These are phyloP conservation scores for Arthrobotrys iridis DNA, from an alignment of 2,329 filamentous ascomycete species.

Conservation along the genomic window DNA sequence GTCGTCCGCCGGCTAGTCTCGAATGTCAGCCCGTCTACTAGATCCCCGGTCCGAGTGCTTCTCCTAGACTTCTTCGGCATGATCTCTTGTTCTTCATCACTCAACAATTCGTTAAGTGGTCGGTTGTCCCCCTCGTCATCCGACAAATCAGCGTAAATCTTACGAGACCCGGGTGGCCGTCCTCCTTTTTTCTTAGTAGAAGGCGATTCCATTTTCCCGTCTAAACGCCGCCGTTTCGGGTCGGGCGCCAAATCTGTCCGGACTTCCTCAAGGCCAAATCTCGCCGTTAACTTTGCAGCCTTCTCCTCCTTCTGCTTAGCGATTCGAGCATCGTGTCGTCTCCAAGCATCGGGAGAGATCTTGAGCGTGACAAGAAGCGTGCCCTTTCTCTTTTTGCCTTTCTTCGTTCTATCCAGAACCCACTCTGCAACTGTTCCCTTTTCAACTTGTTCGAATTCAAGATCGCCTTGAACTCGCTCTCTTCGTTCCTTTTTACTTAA, in stretches of 20 bases:
- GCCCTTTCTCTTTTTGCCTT: conserved; percentile 38
- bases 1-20: conserved; percentile 27
- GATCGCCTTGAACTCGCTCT: conserved; percentile 43
- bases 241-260: conserved; percentile 43
- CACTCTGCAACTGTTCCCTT: conserved; percentile 36
- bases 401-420: conserved; percentile 47
- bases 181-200: conserved; percentile 27
- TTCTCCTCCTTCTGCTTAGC: conserved; percentile 47
- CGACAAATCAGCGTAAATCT: conserved; percentile 19
- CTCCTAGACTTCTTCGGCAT: conserved; percentile 52
- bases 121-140: conserved; percentile 34
- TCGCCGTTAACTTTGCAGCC: conserved; percentile 35
- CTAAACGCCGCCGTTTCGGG: conserved; percentile 36
- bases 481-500: conserved; percentile 36
- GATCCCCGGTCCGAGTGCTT: conserved; percentile 46
- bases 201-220: not conserved
- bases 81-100: conserved; percentile 42
- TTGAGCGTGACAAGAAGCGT: conserved; percentile 31
- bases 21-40: conserved; percentile 49
- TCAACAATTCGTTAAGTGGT: conserved; percentile 19
- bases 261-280: conserved; percentile 40
- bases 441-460: conserved; percentile 38
- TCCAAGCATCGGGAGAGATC: conserved; percentile 52
- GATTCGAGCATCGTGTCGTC: conserved; percentile 29
- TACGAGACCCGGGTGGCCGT: conserved; percentile 37